Base-by-base conservation (phyloP, 23 red algal genomes). In the Gracilaria gracilis region DNA sequence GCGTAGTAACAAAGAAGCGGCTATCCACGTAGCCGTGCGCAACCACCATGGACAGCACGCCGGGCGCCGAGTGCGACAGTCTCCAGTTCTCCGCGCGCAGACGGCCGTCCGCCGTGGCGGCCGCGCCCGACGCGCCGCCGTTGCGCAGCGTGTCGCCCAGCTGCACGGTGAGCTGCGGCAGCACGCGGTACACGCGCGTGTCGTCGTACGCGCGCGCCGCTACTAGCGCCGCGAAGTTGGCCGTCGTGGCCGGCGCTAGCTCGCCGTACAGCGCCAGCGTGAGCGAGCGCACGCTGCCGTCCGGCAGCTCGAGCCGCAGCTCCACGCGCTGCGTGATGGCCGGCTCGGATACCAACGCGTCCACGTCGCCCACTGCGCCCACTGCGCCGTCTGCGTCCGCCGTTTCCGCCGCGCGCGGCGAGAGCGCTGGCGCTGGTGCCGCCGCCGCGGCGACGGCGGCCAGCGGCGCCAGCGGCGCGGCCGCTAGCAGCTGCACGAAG, bases 261-360 rank as follows among this genome's bases (percentile, higher is more conserved):
- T 70, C 84, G 54, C 94, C 97, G 77, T 88, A 99, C 16, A 96
- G 65, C 0, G 88, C 97, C 19, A 99, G 93, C 21, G 37, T 42
- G 1, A 96, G 33, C 8, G 93, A 21, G 32, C 71, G 81, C 39
- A 29, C 57, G 15, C 27, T 1, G 51, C 51, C 9, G 9, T 6
- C 78, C 40, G 47, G 91, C 15, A 94, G 70, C 37, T 67, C 34
- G 21, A 99, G 25, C 35, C 95, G 91, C 23, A 95, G 55, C 81
- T 70, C 94, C 13, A 90, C 91, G 53, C 80, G 82, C 33, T 80
- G 15, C 49, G 95, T 96, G 20, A 90, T 61, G 23, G 53, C 31
- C 37, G 95, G 95, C 64, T 80, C 87, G 33, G 14, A 21, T 39
- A 19, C 15, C 0, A 20, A 16, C 27, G 90, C 65, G 80, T 93